phyloP scores from a whole-genome alignment of 345 rosid species.

The Noccaea caerulescens region DNA sequence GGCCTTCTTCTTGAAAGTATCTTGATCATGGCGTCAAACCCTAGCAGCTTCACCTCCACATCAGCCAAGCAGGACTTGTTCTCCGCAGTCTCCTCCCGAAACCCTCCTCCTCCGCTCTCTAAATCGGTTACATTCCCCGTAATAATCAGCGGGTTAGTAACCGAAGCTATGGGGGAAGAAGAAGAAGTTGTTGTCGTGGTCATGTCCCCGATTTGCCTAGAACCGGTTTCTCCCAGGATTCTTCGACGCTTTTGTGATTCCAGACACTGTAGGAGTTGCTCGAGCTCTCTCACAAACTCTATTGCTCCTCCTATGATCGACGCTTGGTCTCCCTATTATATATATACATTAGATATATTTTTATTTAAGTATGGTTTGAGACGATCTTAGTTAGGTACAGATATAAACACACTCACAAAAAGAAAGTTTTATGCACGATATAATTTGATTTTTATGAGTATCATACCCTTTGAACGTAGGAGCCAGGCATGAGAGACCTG shows the following conservation, averaged over 20 bases:
- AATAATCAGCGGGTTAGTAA: slow-evolving; percentile 30
- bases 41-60: slow-evolving; percentile 87
- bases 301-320: slow-evolving; percentile 98
- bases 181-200: slow-evolving; percentile 45
- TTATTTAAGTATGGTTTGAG: background rate
- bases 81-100: slow-evolving; percentile 76
- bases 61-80: slow-evolving; percentile 87
- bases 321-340: slow-evolving; percentile 86
- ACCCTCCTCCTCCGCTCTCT: slow-evolving; percentile 38
- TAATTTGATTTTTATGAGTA: background rate
- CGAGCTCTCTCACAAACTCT: slow-evolving; percentile 90
- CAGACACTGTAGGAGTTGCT: slow-evolving; percentile 85
- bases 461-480: slow-evolving; percentile 88
- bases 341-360: background rate
- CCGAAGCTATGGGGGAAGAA: slow-evolving; percentile 36
- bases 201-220: slow-evolving; percentile 48
- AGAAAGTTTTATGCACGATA: background rate
- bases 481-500: slow-evolving; percentile 95
- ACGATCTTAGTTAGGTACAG: background rate
- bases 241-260: slow-evolving; percentile 90
- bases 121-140: slow-evolving; percentile 28
- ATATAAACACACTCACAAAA: background rate
- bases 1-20: slow-evolving; percentile 92
- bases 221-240: slow-evolving; percentile 55
- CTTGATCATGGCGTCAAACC: slow-evolving; percentile 94